These are phyloP conservation scores for Suillus paluster DNA, from an alignment of 768 basidiomycete genomes.

Conservation along the genomic window DNA sequence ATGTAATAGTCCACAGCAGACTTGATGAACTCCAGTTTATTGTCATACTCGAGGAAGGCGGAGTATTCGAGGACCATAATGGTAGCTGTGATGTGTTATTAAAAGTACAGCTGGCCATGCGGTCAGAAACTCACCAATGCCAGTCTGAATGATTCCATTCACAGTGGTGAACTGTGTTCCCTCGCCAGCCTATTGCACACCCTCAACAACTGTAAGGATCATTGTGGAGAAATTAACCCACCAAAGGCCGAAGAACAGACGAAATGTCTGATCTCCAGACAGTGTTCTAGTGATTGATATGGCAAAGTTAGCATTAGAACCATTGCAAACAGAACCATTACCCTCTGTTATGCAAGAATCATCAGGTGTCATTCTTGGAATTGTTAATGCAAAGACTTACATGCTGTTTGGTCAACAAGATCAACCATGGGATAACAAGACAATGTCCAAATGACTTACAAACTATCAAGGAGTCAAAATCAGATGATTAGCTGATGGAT, in stretches of 20 bases:
- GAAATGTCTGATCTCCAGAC: fast-evolving
- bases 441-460: not conserved
- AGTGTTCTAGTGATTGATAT: fast-evolving
- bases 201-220: not conserved
- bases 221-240: not conserved
- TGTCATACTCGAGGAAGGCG: not conserved
- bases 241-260: not conserved
- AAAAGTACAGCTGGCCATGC: not conserved
- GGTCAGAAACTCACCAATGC: not conserved
- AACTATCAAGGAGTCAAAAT: not conserved
- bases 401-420: not conserved
- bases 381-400: not conserved
- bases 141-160: not conserved
- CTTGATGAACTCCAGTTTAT: fast-evolving
- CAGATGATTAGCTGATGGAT: not conserved
- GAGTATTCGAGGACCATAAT: not conserved
- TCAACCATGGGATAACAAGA: not conserved
- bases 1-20: not conserved
- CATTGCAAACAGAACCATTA: not conserved
- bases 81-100: not conserved
- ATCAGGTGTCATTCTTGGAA: not conserved
- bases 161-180: not conserved
- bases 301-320: not conserved
- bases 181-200: not conserved
- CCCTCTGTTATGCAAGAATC: not conserved